These are phyloP conservation scores for Fermentozyma sake DNA, from an alignment of 1,139 yeast species.

Conservation along the genomic window DNA sequence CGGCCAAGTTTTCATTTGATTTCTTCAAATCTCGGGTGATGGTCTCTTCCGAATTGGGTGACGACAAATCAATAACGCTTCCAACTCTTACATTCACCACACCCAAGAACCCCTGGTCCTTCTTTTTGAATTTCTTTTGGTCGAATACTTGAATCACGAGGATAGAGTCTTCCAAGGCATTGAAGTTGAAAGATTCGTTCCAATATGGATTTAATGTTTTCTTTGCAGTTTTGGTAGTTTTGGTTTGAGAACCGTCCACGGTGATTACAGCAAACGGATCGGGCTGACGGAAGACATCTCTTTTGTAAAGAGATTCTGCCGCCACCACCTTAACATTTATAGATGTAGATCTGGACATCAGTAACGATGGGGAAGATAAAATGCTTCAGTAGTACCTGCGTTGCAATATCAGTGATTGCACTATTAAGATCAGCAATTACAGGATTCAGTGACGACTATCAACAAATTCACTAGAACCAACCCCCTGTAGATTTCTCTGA, in stretches of 20 bases:
- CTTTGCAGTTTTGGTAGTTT: constrained; percentile 89
- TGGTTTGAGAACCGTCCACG: constrained; percentile 94
- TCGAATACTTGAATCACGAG: constrained; percentile 93
- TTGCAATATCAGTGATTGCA: background rate
- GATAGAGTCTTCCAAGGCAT: constrained; percentile 79
- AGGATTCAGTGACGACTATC: constrained; percentile 1
- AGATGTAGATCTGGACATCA: constrained; percentile 17
- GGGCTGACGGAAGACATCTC: constrained; percentile 93
- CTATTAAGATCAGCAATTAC: background rate
- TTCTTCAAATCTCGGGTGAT: constrained; percentile 88
- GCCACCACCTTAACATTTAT: constrained; percentile 83
- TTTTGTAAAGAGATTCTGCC: constrained; percentile 90
- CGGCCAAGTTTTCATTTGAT: constrained; percentile 87
- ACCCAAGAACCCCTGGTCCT: constrained; percentile 98
- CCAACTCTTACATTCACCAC: constrained; percentile 90
- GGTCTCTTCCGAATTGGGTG: constrained; percentile 67
- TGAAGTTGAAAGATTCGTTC: constrained; percentile 84
- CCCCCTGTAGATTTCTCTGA: no score
- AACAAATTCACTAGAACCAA: no score
- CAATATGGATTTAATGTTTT: constrained; percentile 96
- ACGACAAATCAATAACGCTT: constrained; percentile 75
- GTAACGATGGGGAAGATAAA: no score
- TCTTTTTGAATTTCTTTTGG: constrained; percentile 94
- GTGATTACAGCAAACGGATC: constrained; percentile 98
- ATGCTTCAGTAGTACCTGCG: background rate